Evolutionary conservation across 345 rosid species (phyloP).

Genomic region (Pistacia vera): DNA sequence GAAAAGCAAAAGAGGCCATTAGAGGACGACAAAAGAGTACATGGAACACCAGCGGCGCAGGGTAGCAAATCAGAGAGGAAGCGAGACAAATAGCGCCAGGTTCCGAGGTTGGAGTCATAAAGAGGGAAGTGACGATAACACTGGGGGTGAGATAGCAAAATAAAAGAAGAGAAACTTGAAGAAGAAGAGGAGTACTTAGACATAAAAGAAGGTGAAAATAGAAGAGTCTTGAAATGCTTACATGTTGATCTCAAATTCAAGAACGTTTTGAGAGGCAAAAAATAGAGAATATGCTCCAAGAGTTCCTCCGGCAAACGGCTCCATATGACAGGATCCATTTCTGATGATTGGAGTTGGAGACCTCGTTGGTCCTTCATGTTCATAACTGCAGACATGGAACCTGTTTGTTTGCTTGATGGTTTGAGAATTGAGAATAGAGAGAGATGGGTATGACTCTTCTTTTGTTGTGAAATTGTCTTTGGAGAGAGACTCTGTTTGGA

Average conservation of each 20-base stretch:
- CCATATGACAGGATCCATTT: slow-evolving; percentile 87
- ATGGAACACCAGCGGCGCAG: slow-evolving; percentile 18
- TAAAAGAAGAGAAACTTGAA: slow-evolving; percentile 55
- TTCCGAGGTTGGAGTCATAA: slow-evolving; percentile 51
- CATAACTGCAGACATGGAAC: not conserved
- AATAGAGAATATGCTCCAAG: slow-evolving; percentile 59
- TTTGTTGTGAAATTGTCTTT: too few species aligned
- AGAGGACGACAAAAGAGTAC: slow-evolving; percentile 59
- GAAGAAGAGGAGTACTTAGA: slow-evolving; percentile 51
- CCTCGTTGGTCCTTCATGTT: slow-evolving; percentile 3
- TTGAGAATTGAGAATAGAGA: too few species aligned
- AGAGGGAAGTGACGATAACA: slow-evolving; percentile 48
- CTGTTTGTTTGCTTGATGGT: slow-evolving; percentile 12
- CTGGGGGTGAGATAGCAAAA: slow-evolving; percentile 81
- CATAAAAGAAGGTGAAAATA: slow-evolving; percentile 53
- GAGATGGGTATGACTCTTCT: too few species aligned
- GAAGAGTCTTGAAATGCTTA: slow-evolving; percentile 59
- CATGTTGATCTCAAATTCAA: slow-evolving; percentile 67
- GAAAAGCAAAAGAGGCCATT: slow-evolving; percentile 74
- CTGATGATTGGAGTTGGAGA: slow-evolving; percentile 7
- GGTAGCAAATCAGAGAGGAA: slow-evolving; percentile 40
- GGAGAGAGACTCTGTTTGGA: too few species aligned
- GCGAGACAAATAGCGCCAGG: slow-evolving; percentile 58
- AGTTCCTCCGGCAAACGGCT: slow-evolving; percentile 66
- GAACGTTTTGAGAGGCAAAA: slow-evolving; percentile 61